A percentile compares a stretch with the other conserved stretches of the same genome.
Conservation (phyloP, 768 basidiomycete species). For the Kwoniella bestiolae region DNA sequence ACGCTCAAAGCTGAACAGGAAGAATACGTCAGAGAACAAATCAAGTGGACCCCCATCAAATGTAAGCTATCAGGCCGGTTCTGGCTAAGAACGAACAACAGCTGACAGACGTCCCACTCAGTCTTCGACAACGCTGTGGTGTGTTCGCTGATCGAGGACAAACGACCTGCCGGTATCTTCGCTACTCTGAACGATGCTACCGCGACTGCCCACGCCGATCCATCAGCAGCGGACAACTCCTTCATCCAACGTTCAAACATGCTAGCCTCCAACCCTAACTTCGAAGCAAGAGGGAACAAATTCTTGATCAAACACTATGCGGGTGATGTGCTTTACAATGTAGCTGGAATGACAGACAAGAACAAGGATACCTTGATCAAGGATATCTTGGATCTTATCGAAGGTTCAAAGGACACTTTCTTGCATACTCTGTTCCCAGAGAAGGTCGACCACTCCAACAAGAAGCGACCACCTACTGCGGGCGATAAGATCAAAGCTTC, state of each 20-base stretch:
- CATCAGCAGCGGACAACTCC: slow-evolving; percentile 91
- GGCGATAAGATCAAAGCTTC: slow-evolving; percentile 98
- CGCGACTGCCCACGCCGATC: slow-evolving; percentile 97
- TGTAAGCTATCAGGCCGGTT: slow-evolving; percentile 60
- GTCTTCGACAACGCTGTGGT: slow-evolving; percentile 67
- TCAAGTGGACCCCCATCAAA: slow-evolving; percentile 99
- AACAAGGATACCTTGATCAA: slow-evolving; percentile 98
- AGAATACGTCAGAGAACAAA: slow-evolving; percentile 96
- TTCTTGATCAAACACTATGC: slow-evolving; percentile 97
- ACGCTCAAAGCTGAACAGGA: slow-evolving; percentile 99
- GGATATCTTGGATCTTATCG: slow-evolving; percentile 88
- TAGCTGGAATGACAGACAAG: slow-evolving; percentile 98
- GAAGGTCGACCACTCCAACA: slow-evolving; percentile 91
- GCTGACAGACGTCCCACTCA: slow-evolving; percentile 21
- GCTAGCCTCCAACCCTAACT: slow-evolving; percentile 85
- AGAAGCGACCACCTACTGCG: slow-evolving; percentile 96
- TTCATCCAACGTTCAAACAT: slow-evolving; percentile 88
- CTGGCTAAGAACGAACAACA: neutral
- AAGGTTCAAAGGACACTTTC: slow-evolving; percentile 78
- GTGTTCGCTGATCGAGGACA: slow-evolving; percentile 96
- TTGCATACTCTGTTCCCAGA: slow-evolving; percentile 88
- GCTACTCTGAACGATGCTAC: slow-evolving; percentile 99
- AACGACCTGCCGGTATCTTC: slow-evolving; percentile 93
- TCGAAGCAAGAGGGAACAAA: slow-evolving; percentile 89
- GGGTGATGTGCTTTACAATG: slow-evolving; percentile 97